Base-by-base conservation (phyloP, 768 basidiomycete species). In the Kwoniella botswanensis region DNA sequence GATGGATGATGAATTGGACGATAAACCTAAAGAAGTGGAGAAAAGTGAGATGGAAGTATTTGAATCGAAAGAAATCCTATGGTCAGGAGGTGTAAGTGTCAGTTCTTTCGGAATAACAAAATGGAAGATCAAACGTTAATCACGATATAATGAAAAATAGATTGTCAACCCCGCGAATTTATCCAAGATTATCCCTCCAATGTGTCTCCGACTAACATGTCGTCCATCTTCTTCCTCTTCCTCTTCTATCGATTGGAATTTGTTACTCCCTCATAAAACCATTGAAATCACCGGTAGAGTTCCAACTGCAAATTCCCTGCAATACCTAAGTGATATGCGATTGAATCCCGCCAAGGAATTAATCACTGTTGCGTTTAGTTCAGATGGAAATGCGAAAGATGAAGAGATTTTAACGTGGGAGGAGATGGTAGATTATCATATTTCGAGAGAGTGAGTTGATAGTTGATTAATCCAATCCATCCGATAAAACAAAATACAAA, bases 271-370 rank as follows among this genome's bases (percentile, higher is more conserved):
- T 4, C 64, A 71, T 35, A 24, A 65, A 2, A 58, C 63, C 24
- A 74, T 83, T 59, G 69, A 66, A 6, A 76, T 81, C 53, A 74
- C 73, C 4, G 82, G 81, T 43, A 68, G 82, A 54, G 79, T 83
- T 2, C 75, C 79, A 0, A 78, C 71, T 9, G 64, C 67, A 13
- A 62, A 54, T 6, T 72, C 79, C 1, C 55, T 73, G 7, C 70
- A 75, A 35, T 83, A 74, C 68, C 59, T 83, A 12, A 64, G 63
- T 42, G 72, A 78, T 15, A 71, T 26, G 43, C 62, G 78, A 41
- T 50, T 83, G 5, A 76, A 61, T 35, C 71, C 77, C 0, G 56
- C 65, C 18, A 79, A 76, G 61, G 77, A 81, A 21, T 66, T 82
- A 12, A 71, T 82, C n/a, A 70, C 74, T 0, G 74, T 81, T 15